Evolutionary conservation across 352 stramenopile genomes (phyloP).

Genomic region (Phytophthora citricola): DNA sequence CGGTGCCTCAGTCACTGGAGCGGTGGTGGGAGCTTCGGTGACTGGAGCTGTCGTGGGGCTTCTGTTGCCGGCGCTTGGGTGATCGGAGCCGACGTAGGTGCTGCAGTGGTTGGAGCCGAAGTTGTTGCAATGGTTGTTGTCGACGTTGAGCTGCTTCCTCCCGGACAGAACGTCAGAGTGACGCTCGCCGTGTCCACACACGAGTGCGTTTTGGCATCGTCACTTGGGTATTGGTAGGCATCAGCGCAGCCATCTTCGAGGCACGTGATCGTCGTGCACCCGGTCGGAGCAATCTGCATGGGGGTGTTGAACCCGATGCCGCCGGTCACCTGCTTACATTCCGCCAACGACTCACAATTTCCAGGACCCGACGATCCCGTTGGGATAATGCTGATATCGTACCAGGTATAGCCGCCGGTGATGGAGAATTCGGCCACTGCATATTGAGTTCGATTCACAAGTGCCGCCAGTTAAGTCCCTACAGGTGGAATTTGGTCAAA

Average conservation of each 20-base stretch:
- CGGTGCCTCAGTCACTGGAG: neutral
- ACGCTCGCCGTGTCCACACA: conserved; percentile 47
- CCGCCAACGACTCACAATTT: conserved; percentile 42
- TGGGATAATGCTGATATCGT: conserved; percentile 64
- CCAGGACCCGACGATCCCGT: conserved; percentile 39
- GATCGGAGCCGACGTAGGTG: conserved; percentile 2
- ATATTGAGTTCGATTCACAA: no score
- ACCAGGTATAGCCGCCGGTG: conserved; percentile 43
- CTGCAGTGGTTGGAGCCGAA: conserved; percentile 6
- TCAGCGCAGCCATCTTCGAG: conserved; percentile 48
- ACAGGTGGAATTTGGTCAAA: neutral
- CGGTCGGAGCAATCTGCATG: conserved; percentile 53
- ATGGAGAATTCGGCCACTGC: conserved; percentile 56
- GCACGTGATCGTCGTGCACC: conserved; percentile 55
- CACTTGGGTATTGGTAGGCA: conserved; percentile 64
- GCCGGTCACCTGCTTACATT: conserved; percentile 51
- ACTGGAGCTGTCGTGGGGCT: conserved; percentile 6
- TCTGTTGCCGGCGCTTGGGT: neutral
- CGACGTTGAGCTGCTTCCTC: conserved; percentile 35
- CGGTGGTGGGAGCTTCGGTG: conserved; percentile 6
- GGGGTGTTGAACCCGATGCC: conserved; percentile 63
- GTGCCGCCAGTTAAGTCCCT: neutral
- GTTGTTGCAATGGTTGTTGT: conserved; percentile 2
- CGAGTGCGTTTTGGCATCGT: conserved; percentile 61
- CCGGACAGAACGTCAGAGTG: conserved; percentile 62